Evolutionary conservation across 1,284 basidiomycete species (phyloP), one percentile per base, ranked within the genome.

Genomic region (Rhodofomes roseus): DNA sequence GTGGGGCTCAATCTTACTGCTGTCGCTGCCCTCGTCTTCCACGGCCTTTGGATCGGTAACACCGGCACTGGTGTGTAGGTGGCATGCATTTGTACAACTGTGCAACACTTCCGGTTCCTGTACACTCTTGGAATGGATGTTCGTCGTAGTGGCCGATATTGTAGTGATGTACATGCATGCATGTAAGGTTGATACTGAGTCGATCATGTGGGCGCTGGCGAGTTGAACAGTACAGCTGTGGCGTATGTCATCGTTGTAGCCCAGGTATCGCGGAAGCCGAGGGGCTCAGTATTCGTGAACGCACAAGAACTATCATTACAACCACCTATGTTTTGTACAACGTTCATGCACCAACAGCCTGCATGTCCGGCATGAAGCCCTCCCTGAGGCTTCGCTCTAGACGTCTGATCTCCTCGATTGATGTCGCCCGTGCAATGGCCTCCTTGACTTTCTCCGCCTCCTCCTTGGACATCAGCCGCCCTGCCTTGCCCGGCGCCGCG

Each of bases 401-500:
- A 71, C 86, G 84, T 72, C 91, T 84, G 66, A 97, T 89, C 76
- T 97, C 95, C 68, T 98, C 96, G 60, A 95, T 85, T 50, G 92
- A 96, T 55, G 88, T 89, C 31, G 96, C 96, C 63, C 87, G 86
- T 63, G 92, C 92, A 68, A 98, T 95, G 18, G 96, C 95, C 61
- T 89, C 87, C 71, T 90, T 90, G 64, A 98, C 92, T 67, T 89
- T 86, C 69, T 92, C 89, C 70, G 92, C 91, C 71, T 98, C 96
- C 68, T 96, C 93, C 64, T 91, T 90, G 20, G 93, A 95, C 87
- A 98, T 91, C 66, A 96, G 76, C 55, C 94, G 83, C 7, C 94
- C 90, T 2, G 90, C 90, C 66, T 85, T 90, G 16, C 81, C 81
- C 58, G 78, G 70, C 37, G 77, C 72, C n/a, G 81, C 76, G n/a